Conservation (phyloP, 192 early-diverging fungal genomes). For the Podila clonocystis region DNA sequence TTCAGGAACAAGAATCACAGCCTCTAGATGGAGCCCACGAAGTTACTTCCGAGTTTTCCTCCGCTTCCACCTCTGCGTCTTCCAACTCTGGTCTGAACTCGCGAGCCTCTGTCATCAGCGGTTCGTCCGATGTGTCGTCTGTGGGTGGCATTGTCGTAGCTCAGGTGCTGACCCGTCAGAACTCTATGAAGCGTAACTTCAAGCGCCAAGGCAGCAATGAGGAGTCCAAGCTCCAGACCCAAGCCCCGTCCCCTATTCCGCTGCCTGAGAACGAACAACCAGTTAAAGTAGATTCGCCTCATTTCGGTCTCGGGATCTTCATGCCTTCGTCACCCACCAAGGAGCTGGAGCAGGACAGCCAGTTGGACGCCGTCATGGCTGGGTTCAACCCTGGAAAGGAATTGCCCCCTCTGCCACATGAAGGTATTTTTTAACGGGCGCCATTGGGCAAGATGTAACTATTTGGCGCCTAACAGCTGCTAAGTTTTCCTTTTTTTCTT, state of each 20-base stretch:
- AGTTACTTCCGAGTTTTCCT: not conserved
- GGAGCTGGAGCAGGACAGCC: slow-evolving; percentile 6
- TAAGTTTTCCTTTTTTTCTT: not conserved
- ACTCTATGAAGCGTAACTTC: slow-evolving; percentile 35
- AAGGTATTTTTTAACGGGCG: slow-evolving; percentile 1
- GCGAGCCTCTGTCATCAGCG: slow-evolving; percentile 31
- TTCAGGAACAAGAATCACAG: not conserved
- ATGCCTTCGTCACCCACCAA: slow-evolving; percentile 5
- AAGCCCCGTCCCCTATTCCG: not conserved
- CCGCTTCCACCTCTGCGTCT: slow-evolving; percentile 5
- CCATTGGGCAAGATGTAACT: too few relatives aligned
- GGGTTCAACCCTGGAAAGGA: slow-evolving; percentile 12
- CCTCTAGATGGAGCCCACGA: not conserved
- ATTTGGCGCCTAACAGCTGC: not conserved
- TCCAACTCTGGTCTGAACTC: slow-evolving; percentile 26
- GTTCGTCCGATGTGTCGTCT: slow-evolving; percentile 35
- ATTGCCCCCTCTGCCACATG: slow-evolving; percentile 17
- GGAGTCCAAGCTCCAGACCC: not conserved
- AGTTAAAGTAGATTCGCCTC: slow-evolving; percentile 1
- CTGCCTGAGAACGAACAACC: not conserved
- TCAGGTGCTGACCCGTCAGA: slow-evolving; percentile 45
- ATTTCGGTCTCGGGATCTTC: slow-evolving; percentile 40
- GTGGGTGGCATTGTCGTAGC: slow-evolving; percentile 36
- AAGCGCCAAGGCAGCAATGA: slow-evolving; percentile 12
- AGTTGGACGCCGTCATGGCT: slow-evolving; percentile 7